Evolutionary conservation across 2,329 filamentous ascomycete species (phyloP).

Genomic region (Colletotrichum musae): DNA sequence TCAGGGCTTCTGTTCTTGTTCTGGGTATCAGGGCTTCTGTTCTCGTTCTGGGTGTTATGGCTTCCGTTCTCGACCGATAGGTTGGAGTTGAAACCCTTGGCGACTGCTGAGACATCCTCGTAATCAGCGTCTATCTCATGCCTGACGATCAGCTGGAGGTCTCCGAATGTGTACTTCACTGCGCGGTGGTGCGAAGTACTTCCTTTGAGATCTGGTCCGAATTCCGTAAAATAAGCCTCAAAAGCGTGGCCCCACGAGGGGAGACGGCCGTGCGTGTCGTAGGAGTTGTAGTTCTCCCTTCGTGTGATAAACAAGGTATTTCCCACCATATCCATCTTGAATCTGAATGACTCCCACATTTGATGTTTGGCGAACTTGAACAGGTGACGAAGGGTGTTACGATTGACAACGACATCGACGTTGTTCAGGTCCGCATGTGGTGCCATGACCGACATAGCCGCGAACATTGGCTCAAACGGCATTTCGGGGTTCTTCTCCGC

Average conservation of each 20-base stretch:
- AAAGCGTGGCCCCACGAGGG: slow-evolving; percentile 9
- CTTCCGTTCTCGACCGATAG: too few species aligned
- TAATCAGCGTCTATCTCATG: slow-evolving; percentile 49
- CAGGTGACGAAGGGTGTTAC: background rate
- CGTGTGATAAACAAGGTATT: slow-evolving; percentile 1
- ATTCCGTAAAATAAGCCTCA: slow-evolving; percentile 8
- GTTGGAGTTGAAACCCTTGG: background rate
- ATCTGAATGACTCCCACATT: background rate
- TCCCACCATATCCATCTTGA: background rate
- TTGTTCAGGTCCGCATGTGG: background rate
- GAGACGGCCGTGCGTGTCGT: background rate
- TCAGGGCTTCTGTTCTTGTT: too few species aligned
- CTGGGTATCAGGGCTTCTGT: too few species aligned
- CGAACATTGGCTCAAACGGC: slow-evolving; percentile 1
- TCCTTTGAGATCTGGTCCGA: slow-evolving; percentile 17
- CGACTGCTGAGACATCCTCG: too few species aligned
- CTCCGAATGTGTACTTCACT: slow-evolving; percentile 59
- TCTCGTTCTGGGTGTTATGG: too few species aligned
- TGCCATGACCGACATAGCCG: slow-evolving; percentile 2
- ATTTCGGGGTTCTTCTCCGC: background rate
- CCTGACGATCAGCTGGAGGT: slow-evolving; percentile 57
- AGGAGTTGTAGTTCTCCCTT: background rate
- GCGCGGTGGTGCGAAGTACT: slow-evolving; percentile 63
- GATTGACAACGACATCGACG: slow-evolving; percentile 4
- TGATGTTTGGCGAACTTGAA: background rate